These are phyloP conservation scores for Diaporthe sp. DNA, from an alignment of 2,329 filamentous ascomycete genomes.

Conservation along the genomic window DNA sequence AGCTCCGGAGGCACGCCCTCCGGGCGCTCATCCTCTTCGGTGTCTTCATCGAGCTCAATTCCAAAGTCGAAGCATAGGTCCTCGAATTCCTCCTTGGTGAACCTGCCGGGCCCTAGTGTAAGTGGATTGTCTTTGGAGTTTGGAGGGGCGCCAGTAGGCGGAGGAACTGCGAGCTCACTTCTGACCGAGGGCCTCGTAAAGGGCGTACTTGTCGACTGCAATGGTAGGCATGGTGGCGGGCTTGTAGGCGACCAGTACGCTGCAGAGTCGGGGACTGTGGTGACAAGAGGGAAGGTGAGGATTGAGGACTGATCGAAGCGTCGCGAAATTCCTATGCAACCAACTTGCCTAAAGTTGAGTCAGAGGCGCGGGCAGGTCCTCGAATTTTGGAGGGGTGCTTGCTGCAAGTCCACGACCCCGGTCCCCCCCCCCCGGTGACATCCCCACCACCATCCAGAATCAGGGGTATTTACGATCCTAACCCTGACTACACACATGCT, in stretches of 20 bases:
- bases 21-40: slow-evolving; percentile 80
- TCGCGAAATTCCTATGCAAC: slow-evolving; percentile 28
- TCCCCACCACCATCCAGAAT: neutral
- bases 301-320: slow-evolving; percentile 21
- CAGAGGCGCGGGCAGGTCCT: slow-evolving; percentile 29
- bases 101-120: slow-evolving; percentile 62
- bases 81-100: slow-evolving; percentile 95
- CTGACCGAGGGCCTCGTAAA: slow-evolving; percentile 92
- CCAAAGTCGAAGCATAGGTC: slow-evolving; percentile 98
- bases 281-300: slow-evolving; percentile 2
- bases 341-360: slow-evolving; percentile 35
- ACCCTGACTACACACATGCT: neutral
- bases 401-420: slow-evolving; percentile 4
- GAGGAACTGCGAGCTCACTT: slow-evolving; percentile 70
- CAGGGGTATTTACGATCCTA: neutral
- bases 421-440: neutral
- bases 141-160: slow-evolving; percentile 23
- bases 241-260: slow-evolving; percentile 19
- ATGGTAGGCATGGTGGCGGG: slow-evolving; percentile 90
- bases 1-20: slow-evolving; percentile 90
- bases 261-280: neutral
- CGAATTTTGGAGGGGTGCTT: slow-evolving; percentile 39
- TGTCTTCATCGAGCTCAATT: slow-evolving; percentile 98
- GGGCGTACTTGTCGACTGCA: slow-evolving; percentile 93
- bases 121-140: slow-evolving; percentile 39